Base-by-base conservation (phyloP, 371 early-diverging fungal species). In the Phascolomyces articulosus region DNA sequence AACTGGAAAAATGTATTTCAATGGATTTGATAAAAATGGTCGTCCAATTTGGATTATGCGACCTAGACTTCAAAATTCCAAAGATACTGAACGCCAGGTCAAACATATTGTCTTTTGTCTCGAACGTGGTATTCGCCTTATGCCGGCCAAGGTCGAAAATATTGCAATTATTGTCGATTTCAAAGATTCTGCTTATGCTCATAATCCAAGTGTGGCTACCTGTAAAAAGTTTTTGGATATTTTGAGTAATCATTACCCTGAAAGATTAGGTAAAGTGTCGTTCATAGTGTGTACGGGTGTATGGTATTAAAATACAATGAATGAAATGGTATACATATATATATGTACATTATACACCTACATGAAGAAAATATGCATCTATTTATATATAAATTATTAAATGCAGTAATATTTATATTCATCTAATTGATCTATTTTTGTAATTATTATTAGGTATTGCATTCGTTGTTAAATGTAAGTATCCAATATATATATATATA, bases 231-330 rank as follows among this genome's bases (percentile, higher is more conserved):
- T 95, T 53, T 78, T 95, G 72, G 75, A 87, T 55, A 86, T 93
- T 26, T 74, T 97, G 11, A 87, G 86, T 24, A 84, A 85, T 38
- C 97, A 97, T 73, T 97, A 96, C 68, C 95, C 95, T 3, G 96
- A 96, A 73, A 83, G 93, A 27, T 74, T 94, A 48, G 84, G 87
- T 58, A 72, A n/a, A n/a, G n/a, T n/a, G n/a, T n/a, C n/a, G n/a
- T n/a, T n/a, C n/a, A n/a, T n/a, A n/a, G n/a, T n/a, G n/a, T n/a
- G n/a, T n/a, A n/a, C n/a, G n/a, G n/a, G n/a, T n/a, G n/a, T n/a
- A n/a, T n/a, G n/a, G n/a, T n/a, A n/a, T n/a, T n/a, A n/a, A n/a
- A n/a, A n/a, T n/a, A n/a, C n/a, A n/a, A n/a, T n/a, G n/a, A n/a
- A n/a, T n/a, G n/a, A n/a, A n/a, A n/a, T n/a, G n/a, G n/a, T n/a